Evolutionary conservation across 179 eudicot genomes (phyloP), one percentile per base, ranked within the genome.

Genomic region (Vitellaria paradoxa): DNA sequence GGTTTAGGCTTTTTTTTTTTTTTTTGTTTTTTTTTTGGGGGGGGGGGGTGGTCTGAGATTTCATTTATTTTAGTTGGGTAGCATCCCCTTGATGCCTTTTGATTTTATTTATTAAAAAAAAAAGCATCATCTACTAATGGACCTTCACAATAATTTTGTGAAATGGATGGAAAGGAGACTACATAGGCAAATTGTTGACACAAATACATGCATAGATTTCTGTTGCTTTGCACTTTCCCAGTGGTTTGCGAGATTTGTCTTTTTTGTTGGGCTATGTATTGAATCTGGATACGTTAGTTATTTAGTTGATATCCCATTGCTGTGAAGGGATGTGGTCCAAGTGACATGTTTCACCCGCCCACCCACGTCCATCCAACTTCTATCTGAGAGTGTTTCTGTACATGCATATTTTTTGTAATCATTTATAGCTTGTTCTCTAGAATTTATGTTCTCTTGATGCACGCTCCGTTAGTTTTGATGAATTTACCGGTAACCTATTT

Each of bases 141-240:
- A 52, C 70, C 70, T 67, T 42, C 6, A 47, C 70, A 42, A 9
- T 67, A 67, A 6, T 66, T 40, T 65, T 40, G 20, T 67, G 21
- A 67, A 10, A 9, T 17, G 18, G 52, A 42, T 26, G 9, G 46
- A 17, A 26, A 65, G 45, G 18, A 30, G 68, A 26, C 46, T 30
- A 65, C 18, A 45, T 40, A 67, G 70, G 70, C 20, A 59, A 59
- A 59, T 59, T 59, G 63, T n/a, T 68, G 30, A 46, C 26, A 46
- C 4, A 10, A 68, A 68, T 47, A 20, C 21, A 18, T 18, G 15
- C 26, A 18, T 68, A 26, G 30, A 47, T 46, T 67, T 68, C 72
- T 68, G 17, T 68, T 20, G 72, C 53, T 17, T 67, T 45, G 49
- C n/a, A 4, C 15, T n/a, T 30, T 68, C 50, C 30, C 6, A 7